Evolutionary conservation across 2,329 filamentous ascomycete species (phyloP).

Genomic region (Phialocephala sp.): DNA sequence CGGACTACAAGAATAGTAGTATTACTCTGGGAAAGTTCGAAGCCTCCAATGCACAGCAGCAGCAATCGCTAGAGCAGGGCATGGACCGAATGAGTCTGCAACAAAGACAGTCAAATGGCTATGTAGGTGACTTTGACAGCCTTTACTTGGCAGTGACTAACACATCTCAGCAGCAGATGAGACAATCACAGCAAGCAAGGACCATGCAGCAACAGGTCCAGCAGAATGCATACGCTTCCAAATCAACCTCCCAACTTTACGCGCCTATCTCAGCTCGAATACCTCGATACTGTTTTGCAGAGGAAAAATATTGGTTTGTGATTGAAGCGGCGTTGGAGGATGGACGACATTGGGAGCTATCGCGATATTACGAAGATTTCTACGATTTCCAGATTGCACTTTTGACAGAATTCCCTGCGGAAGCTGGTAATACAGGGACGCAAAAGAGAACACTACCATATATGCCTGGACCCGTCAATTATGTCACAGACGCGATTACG

Average conservation of each 20-base stretch:
- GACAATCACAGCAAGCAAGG: conserved; percentile 39
- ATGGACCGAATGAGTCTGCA: conserved; percentile 83
- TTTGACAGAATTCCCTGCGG: conserved; percentile 87
- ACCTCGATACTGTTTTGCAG: conserved; percentile 91
- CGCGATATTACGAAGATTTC: conserved; percentile 96
- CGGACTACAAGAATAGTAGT: conserved; percentile 98
- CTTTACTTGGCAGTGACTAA: conserved; percentile 13
- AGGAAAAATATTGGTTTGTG: conserved; percentile 99
- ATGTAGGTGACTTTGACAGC: conserved; percentile 47
- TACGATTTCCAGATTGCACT: conserved; percentile 98
- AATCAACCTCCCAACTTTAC: conserved; percentile 61
- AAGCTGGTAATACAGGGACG: conserved; percentile 83
- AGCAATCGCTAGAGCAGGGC: conserved; percentile 65
- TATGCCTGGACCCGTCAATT: conserved; percentile 97
- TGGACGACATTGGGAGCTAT: conserved; percentile 89
- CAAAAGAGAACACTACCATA: conserved; percentile 87
- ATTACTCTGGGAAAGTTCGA: conserved; percentile 95
- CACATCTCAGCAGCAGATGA: conserved; percentile 26
- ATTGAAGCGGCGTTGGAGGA: conserved; percentile 92
- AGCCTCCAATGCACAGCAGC: conserved; percentile 54
- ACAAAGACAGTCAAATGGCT: conserved; percentile 58
- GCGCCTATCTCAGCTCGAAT: conserved; percentile 85
- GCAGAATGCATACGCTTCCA: conserved; percentile 46
- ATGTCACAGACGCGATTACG: conserved; percentile 97
- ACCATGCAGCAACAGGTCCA: conserved; percentile 36